Evolutionary conservation across 805 yeast species (phyloP).

Genomic region (Scheffersomyces lignosus): DNA sequence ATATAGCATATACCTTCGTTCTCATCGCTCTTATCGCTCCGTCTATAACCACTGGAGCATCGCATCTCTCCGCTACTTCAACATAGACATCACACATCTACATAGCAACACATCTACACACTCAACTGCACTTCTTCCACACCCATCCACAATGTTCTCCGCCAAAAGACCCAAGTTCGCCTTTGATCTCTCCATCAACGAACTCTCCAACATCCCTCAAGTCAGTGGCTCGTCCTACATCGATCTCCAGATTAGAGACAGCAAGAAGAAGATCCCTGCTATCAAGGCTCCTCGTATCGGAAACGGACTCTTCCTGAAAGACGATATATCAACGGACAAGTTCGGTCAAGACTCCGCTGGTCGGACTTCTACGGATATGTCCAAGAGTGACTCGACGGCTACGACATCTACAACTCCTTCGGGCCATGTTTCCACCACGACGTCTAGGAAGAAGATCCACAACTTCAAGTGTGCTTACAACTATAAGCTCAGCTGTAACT

Average conservation of each 20-base stretch:
- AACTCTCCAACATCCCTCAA: conserved; percentile 83
- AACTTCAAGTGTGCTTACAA: conserved; percentile 41
- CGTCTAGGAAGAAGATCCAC: conserved; percentile 33
- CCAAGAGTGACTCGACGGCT: not conserved
- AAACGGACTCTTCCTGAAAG: not conserved
- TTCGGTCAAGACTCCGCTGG: too few relatives aligned
- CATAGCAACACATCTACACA: too few relatives aligned
- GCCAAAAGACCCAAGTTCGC: conserved; percentile 60
- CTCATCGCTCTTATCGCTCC: too few relatives aligned
- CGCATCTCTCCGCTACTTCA: too few relatives aligned
- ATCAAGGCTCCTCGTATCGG: not conserved
- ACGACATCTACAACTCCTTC: conserved; percentile 8
- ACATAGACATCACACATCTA: too few relatives aligned
- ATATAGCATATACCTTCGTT: too few relatives aligned
- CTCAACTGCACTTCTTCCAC: too few relatives aligned
- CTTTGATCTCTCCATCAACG: conserved; percentile 58
- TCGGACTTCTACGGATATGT: not conserved
- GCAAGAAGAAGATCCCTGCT: conserved; percentile 20
- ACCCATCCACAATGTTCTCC: too few relatives aligned
- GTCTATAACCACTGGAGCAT: too few relatives aligned
- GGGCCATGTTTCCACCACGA: conserved; percentile 28
- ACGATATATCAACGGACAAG: too few relatives aligned
- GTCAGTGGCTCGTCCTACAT: conserved; percentile 66
- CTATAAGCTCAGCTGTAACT: conserved; percentile 32
- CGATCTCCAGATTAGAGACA: conserved; percentile 61